Conservation (phyloP, 2,329 filamentous ascomycete genomes). For the Pseudocercospora eumusae region DNA sequence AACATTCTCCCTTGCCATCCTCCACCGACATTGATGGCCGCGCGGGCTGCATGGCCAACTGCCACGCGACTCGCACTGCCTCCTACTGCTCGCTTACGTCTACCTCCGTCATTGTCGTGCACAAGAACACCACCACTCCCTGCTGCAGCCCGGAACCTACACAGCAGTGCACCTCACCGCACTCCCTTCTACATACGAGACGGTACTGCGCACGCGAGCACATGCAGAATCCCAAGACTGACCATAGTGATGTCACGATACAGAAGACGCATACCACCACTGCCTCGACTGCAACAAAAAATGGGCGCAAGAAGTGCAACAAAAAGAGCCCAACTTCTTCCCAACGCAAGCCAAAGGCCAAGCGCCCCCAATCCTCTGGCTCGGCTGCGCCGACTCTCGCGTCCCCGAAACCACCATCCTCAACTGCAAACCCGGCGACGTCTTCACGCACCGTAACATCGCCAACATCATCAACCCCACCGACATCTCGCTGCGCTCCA, state of each 20-base stretch:
- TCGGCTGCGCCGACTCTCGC: slow-evolving; percentile 84
- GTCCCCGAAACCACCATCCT: slow-evolving; percentile 81
- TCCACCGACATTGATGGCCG: slow-evolving; percentile 9
- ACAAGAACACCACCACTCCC: slow-evolving; percentile 4
- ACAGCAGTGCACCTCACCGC: neutral
- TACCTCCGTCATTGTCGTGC: neutral
- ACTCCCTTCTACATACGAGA: slow-evolving; percentile 13
- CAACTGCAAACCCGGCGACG: slow-evolving; percentile 75
- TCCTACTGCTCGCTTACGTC: slow-evolving; percentile 7
- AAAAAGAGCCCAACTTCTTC: slow-evolving; percentile 72
- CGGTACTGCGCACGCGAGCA: neutral
- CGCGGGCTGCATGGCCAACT: slow-evolving; percentile 4
- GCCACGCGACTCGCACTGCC: slow-evolving; percentile 1
- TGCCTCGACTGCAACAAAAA: slow-evolving; percentile 68
- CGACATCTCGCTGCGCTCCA: slow-evolving; percentile 72
- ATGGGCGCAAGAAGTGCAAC: slow-evolving; percentile 66
- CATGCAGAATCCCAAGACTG: neutral
- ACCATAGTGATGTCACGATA: neutral
- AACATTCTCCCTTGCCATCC: neutral
- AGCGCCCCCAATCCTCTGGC: slow-evolving; percentile 70
- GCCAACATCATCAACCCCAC: slow-evolving; percentile 76
- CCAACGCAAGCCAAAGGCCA: slow-evolving; percentile 67
- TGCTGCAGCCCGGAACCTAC: slow-evolving; percentile 10
- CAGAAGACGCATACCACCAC: slow-evolving; percentile 40
- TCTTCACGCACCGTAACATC: slow-evolving; percentile 90